Evolutionary conservation across 495 filamentous ascomycete species (phyloP).

Genomic region (Penicillium samsonianum): DNA sequence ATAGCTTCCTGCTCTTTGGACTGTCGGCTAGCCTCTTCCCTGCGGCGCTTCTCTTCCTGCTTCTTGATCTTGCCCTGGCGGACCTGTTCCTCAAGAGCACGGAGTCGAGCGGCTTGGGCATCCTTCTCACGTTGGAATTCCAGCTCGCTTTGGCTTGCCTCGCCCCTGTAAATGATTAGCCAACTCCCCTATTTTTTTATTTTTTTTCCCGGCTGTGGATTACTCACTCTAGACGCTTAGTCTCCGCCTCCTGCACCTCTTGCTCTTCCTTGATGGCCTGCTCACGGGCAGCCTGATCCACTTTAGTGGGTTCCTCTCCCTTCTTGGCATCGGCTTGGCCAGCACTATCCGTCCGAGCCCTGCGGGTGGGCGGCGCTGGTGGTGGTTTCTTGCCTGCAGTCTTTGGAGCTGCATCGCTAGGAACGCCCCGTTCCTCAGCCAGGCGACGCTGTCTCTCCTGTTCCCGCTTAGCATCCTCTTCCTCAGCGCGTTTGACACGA

Average conservation of each 20-base stretch:
- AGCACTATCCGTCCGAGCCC: conserved; percentile 64
- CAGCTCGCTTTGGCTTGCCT: conserved; percentile 72
- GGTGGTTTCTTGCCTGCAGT: conserved; percentile 74
- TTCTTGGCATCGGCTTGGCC: conserved; percentile 56
- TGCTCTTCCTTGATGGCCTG: conserved; percentile 68
- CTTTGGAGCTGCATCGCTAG: conserved; percentile 57
- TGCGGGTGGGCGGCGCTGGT: conserved; percentile 78
- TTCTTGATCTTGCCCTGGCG: conserved; percentile 95
- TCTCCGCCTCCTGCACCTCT: conserved; percentile 72
- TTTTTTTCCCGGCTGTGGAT: background rate
- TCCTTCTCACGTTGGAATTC: conserved; percentile 78
- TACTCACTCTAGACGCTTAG: conserved; percentile 81
- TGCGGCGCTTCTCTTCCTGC: conserved; percentile 88
- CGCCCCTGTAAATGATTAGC: conserved; percentile 60
- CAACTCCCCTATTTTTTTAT: conserved; percentile 25
- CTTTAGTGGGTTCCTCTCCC: conserved; percentile 57
- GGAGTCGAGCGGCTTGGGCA: conserved; percentile 77
- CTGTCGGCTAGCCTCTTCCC: conserved; percentile 82
- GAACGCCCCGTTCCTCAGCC: conserved; percentile 74
- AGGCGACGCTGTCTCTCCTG: conserved; percentile 82
- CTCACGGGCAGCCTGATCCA: conserved; percentile 55
- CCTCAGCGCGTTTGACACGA: conserved; percentile 83
- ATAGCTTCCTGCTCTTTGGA: conserved; percentile 87
- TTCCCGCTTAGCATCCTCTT: conserved; percentile 91
- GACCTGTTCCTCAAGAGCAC: conserved; percentile 90